Conservation (phyloP, 2,329 filamentous ascomycete species). For the Huntiella abstrusa region DNA sequence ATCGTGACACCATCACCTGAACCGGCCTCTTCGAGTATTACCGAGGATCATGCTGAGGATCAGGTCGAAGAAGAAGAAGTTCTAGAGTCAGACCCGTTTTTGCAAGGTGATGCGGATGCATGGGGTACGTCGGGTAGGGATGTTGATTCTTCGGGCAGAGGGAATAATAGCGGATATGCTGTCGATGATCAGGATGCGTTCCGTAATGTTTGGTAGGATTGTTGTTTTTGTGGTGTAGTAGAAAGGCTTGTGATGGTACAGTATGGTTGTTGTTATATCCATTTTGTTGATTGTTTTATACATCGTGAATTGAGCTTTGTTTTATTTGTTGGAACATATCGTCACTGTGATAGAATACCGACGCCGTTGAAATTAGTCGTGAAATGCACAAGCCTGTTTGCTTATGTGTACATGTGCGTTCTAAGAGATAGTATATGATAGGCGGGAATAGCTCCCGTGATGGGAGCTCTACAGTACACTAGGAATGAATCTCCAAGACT, state of each 20-base stretch:
- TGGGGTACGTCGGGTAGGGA: background rate
- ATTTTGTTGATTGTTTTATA: background rate
- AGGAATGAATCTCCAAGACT: too few relatives aligned
- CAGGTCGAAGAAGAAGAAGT: background rate
- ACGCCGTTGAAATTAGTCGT: too few relatives aligned
- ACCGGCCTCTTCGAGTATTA: too few relatives aligned
- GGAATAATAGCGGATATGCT: conserved; percentile 13
- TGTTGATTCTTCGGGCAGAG: background rate
- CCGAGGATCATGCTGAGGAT: too few relatives aligned
- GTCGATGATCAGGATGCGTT: conserved; percentile 25
- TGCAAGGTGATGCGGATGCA: conserved; percentile 5
- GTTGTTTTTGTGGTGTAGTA: background rate
- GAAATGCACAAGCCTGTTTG: too few relatives aligned
- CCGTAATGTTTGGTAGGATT: conserved; percentile 25
- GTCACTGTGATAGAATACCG: background rate
- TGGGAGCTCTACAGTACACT: too few relatives aligned
- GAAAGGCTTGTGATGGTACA: background rate
- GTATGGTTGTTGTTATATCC: background rate
- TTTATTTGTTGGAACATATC: background rate
- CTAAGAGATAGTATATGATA: too few relatives aligned
- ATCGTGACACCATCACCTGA: too few relatives aligned
- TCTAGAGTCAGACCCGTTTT: conserved; percentile 6
- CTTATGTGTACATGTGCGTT: too few relatives aligned
- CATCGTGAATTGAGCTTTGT: conserved; percentile 1
- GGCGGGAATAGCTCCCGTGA: too few relatives aligned